phyloP scores from a whole-genome alignment of 352 stramenopile species.

The Phytopythium litorale region DNA sequence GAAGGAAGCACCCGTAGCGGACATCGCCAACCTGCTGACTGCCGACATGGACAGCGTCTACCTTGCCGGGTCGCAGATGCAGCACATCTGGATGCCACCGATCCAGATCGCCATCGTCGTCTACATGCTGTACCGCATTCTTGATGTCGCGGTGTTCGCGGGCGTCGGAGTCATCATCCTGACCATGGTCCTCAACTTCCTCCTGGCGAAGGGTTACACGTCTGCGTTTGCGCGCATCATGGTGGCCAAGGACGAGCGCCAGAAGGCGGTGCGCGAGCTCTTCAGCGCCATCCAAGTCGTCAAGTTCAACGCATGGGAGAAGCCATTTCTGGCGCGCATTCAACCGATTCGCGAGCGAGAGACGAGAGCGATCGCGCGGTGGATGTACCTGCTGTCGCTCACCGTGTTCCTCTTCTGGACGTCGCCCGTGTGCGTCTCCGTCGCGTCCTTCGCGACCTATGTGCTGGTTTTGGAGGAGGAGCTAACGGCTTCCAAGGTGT shows the following conservation, averaged over 20 bases:
- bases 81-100: constrained; percentile 30
- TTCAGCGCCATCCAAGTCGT: constrained; percentile 75
- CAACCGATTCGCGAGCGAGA: constrained; percentile 52
- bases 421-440: constrained; percentile 21
- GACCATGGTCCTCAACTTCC: constrained; percentile 17
- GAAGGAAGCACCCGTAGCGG: constrained; percentile 10
- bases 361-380: constrained; percentile 46
- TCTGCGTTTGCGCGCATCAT: constrained; percentile 20
- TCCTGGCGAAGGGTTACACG: constrained; percentile 16
- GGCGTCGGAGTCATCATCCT: constrained; percentile 26
- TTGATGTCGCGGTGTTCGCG: constrained; percentile 27
- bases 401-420: constrained; percentile 51
- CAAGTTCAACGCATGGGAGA: constrained; percentile 91
- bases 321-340: constrained; percentile 69
- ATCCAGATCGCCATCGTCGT: constrained; percentile 24
- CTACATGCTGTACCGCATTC: constrained; percentile 30
- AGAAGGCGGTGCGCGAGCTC: constrained; percentile 41
- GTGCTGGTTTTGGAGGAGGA: constrained; percentile 20
- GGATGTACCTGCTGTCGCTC: constrained; percentile 60
- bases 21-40: constrained; percentile 90
- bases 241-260: constrained; percentile 29
- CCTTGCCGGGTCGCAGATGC: constrained; percentile 25
- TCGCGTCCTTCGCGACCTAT: constrained; percentile 28
- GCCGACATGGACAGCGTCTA: constrained; percentile 73
- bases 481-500: constrained; percentile 28